Evolutionary conservation across 805 yeast species (phyloP).

Genomic region (Metschnikowia aberdeeniae): DNA sequence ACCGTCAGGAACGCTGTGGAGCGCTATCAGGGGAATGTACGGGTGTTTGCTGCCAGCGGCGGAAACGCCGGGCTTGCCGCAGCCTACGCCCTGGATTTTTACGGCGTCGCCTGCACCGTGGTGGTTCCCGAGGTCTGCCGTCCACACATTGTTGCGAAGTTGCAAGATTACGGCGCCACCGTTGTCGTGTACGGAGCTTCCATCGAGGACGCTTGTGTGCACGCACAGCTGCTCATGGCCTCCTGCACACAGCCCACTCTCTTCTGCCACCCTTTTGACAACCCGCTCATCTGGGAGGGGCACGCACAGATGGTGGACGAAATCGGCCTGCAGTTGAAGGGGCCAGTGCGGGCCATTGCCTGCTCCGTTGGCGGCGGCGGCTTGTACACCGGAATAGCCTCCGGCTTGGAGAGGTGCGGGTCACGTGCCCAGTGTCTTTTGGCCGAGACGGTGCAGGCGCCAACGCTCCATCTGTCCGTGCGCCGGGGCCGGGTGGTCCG

Average conservation of each 20-base stretch:
- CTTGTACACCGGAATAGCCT: slow-evolving; percentile 47
- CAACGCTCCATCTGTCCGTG: slow-evolving; percentile 52
- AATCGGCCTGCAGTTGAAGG: slow-evolving; percentile 28
- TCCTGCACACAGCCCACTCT: slow-evolving; percentile 24
- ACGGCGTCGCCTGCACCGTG: slow-evolving; percentile 48
- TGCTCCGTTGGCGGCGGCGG: slow-evolving; percentile 62
- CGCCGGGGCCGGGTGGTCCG: slow-evolving; percentile 41
- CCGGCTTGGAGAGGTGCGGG: slow-evolving; percentile 32
- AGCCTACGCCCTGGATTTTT: slow-evolving; percentile 40
- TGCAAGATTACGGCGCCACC: slow-evolving; percentile 47
- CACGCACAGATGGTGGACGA: slow-evolving; percentile 40
- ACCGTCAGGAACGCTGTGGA: slow-evolving; percentile 25
- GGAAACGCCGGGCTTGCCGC: slow-evolving; percentile 58
- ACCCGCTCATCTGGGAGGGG: slow-evolving; percentile 52
- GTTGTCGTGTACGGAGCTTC: slow-evolving; percentile 44
- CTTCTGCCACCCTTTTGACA: slow-evolving; percentile 54
- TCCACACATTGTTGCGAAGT: slow-evolving; percentile 40
- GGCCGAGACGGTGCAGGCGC: slow-evolving; percentile 62
- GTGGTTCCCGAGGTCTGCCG: slow-evolving; percentile 55
- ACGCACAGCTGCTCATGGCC: slow-evolving; percentile 28
- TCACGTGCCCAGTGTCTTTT: slow-evolving; percentile 32
- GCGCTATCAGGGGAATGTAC: slow-evolving; percentile 22
- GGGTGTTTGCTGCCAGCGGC: slow-evolving; percentile 50
- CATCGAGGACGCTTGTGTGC: slow-evolving; percentile 50
- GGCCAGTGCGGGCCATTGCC: slow-evolving; percentile 40